These are phyloP conservation scores for Cytospora piceicola DNA, from an alignment of 2,329 filamentous ascomycete genomes.

Conservation along the genomic window DNA sequence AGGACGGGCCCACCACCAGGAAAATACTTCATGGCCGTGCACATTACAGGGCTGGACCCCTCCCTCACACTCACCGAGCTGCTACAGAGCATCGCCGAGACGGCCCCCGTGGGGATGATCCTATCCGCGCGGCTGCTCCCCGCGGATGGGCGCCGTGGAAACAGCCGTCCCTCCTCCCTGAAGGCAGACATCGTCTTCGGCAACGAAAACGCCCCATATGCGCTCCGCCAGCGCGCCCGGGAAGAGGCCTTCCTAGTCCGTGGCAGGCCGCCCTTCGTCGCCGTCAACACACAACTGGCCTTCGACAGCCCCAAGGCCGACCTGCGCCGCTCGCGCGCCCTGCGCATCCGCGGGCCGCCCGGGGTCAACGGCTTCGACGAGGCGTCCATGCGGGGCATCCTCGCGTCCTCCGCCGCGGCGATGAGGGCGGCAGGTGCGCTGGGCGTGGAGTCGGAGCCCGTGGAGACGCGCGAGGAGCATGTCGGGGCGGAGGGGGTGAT, in stretches of 20 bases:
- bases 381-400: neutral
- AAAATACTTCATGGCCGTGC: neutral
- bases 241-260: neutral
- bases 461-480: neutral
- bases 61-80: slow-evolving; percentile 3
- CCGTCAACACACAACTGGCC: neutral
- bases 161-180: neutral
- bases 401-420: neutral
- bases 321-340: slow-evolving; percentile 1
- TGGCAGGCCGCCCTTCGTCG: neutral
- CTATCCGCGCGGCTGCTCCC: neutral
- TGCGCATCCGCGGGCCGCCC: neutral
- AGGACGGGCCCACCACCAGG: neutral
- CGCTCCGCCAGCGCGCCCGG: neutral
- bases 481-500: neutral
- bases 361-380: neutral
- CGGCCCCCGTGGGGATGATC: slow-evolving; percentile 3
- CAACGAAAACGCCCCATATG: neutral
- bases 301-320: neutral
- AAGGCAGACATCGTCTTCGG: slow-evolving; percentile 8
- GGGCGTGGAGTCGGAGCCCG: slow-evolving; percentile 1
- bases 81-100: neutral
- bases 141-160: neutral
- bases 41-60: neutral
- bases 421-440: neutral